These are phyloP conservation scores for Clonostachys sp. DNA, from an alignment of 2,329 filamentous ascomycete genomes.

Conservation along the genomic window DNA sequence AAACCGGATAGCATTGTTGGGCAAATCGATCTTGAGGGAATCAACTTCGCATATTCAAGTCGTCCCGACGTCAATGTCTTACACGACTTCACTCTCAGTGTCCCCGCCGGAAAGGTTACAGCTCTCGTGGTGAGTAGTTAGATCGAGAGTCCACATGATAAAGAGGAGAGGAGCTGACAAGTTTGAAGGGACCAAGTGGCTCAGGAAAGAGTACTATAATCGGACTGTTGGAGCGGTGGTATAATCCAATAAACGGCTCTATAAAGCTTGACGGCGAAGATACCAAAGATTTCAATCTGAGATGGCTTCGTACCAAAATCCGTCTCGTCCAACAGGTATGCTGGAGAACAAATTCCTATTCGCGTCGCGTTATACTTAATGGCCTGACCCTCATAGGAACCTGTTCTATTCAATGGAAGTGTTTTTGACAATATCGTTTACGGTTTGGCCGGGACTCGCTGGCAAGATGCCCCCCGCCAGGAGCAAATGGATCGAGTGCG, in stretches of 20 bases:
- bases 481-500: slow-evolving; percentile 35
- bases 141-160: too few relatives aligned
- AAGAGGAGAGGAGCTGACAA: not conserved
- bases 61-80: slow-evolving; percentile 52
- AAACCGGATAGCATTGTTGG: not conserved
- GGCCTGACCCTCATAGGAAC: slow-evolving; percentile 19
- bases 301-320: slow-evolving; percentile 38
- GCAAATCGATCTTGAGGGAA: not conserved
- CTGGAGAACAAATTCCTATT: too few relatives aligned
- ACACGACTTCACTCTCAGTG: slow-evolving; percentile 43
- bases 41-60: not conserved
- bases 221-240: not conserved
- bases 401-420: slow-evolving; percentile 34
- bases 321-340: slow-evolving; percentile 27
- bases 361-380: too few relatives aligned
- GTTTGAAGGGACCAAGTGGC: not conserved
- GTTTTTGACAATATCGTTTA: slow-evolving; percentile 51
- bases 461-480: slow-evolving; percentile 28
- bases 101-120: slow-evolving; percentile 55
- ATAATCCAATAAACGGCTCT: not conserved
- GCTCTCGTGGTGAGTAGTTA: slow-evolving; percentile 56
- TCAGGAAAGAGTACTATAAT: not conserved
- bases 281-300: slow-evolving; percentile 30
- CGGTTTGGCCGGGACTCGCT: slow-evolving; percentile 36
- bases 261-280: not conserved